A percentile compares a stretch with the other conserved stretches of the same genome.
These are phyloP conservation scores for Yamadazyma aaseri DNA, from an alignment of 1,139 yeast species.

Conservation along the genomic window DNA sequence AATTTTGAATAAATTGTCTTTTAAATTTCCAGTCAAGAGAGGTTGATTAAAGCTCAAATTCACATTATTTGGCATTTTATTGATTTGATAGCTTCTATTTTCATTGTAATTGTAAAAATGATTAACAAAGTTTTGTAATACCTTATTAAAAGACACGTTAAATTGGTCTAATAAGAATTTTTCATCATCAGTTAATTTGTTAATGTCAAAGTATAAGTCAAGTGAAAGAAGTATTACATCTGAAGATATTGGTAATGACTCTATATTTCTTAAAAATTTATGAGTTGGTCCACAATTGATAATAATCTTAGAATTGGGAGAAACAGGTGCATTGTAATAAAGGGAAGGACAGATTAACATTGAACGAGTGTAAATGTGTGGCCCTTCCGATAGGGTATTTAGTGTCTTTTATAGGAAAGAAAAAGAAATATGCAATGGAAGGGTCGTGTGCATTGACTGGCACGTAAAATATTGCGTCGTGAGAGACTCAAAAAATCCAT, in stretches of 20 bases:
- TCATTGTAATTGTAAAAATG: slow-evolving; percentile 39
- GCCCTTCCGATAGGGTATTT: background rate
- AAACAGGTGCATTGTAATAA: background rate
- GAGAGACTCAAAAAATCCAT: no score
- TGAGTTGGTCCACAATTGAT: slow-evolving; percentile 42
- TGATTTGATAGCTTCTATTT: slow-evolving; percentile 25
- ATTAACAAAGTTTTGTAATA: slow-evolving; percentile 40
- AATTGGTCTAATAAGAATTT: slow-evolving; percentile 24
- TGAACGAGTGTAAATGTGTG: no score
- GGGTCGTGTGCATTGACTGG: background rate
- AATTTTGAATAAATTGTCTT: slow-evolving; percentile 38
- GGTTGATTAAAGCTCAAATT: slow-evolving; percentile 33
- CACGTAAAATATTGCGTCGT: no score
- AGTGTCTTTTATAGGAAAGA: background rate
- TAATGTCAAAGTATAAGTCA: slow-evolving; percentile 34
- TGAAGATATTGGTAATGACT: slow-evolving; percentile 30
- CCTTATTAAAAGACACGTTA: slow-evolving; percentile 28
- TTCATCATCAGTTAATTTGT: slow-evolving; percentile 20
- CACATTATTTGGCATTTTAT: slow-evolving; percentile 29
- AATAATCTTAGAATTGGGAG: slow-evolving; percentile 34
- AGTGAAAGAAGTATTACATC: slow-evolving; percentile 40
- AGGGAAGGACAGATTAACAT: background rate
- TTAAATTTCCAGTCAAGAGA: slow-evolving; percentile 39
- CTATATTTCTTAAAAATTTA: slow-evolving; percentile 23
- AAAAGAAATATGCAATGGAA: slow-evolving; percentile 1